Evolutionary conservation across 1,284 basidiomycete species (phyloP).

Genomic region (Fomitopsis palustris): DNA sequence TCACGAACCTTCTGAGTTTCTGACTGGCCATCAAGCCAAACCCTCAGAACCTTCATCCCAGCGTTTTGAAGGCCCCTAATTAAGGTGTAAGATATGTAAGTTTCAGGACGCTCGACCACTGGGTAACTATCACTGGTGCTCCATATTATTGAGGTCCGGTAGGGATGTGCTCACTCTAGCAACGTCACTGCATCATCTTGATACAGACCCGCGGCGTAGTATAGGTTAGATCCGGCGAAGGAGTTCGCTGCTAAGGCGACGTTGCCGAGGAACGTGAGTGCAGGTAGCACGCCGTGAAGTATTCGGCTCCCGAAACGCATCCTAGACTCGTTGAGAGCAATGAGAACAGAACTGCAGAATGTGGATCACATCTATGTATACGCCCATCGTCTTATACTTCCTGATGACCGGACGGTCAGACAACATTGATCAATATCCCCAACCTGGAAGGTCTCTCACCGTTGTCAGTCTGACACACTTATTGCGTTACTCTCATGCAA

Average conservation of each 20-base stretch:
- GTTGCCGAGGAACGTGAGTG: neutral
- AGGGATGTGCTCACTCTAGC: slow-evolving; percentile 23
- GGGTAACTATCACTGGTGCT: neutral
- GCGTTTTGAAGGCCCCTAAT: slow-evolving; percentile 27
- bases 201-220: slow-evolving; percentile 31
- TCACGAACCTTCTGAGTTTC: slow-evolving; percentile 21
- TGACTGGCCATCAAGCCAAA: slow-evolving; percentile 32
- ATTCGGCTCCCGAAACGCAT: neutral
- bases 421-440: no score
- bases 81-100: neutral
- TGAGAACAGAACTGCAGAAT: neutral
- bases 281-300: neutral
- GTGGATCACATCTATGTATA: no score
- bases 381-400: no score
- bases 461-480: no score
- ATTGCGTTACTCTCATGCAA: no score
- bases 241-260: slow-evolving; percentile 21
- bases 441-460: no score
- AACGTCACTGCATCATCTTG: slow-evolving; percentile 21
- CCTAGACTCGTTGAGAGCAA: neutral
- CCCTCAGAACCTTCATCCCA: slow-evolving; percentile 30
- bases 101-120: neutral
- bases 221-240: slow-evolving; percentile 32
- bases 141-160: no score
- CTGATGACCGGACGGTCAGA: no score